Conservation (phyloP, 495 filamentous ascomycete species). For the Aspergillus taichungensis region DNA sequence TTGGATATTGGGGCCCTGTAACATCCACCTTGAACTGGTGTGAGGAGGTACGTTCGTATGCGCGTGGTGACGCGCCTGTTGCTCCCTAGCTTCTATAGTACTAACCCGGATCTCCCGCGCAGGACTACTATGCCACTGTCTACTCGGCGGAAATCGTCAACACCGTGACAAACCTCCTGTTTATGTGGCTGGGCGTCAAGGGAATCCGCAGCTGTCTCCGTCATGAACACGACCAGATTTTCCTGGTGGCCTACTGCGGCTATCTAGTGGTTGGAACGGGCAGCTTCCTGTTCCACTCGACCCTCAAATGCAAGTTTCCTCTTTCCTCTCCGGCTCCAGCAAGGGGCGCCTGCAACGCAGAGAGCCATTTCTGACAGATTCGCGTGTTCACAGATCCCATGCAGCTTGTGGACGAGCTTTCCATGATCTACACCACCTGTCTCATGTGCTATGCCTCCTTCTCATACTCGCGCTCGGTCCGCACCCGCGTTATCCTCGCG, state of each 20-base stretch:
- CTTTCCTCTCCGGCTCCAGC: not conserved
- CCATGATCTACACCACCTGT: constrained; percentile 96
- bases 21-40: constrained; percentile 92
- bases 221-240: constrained; percentile 64
- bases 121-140: constrained; percentile 55
- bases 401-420: constrained; percentile 94
- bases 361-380: constrained; percentile 10
- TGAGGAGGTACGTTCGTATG: constrained; percentile 58
- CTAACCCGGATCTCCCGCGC: not conserved
- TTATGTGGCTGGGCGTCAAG: constrained; percentile 62
- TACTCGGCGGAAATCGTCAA: constrained; percentile 60
- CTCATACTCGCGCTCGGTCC: constrained; percentile 53
- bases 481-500: constrained; percentile 50
- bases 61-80: no score
- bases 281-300: constrained; percentile 75
- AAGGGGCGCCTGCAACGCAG: no score
- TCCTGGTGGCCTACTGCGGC: constrained; percentile 60
- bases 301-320: constrained; percentile 59
- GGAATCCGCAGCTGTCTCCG: constrained; percentile 62
- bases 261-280: constrained; percentile 75
- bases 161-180: constrained; percentile 72
- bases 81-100: not conserved
- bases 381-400: constrained; percentile 62
- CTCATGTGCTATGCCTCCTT: constrained; percentile 89
- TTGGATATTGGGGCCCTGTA: constrained; percentile 76